Evolutionary conservation across 2,329 filamentous ascomycete species (phyloP).

Genomic region (Pseudocercospora ulei): DNA sequence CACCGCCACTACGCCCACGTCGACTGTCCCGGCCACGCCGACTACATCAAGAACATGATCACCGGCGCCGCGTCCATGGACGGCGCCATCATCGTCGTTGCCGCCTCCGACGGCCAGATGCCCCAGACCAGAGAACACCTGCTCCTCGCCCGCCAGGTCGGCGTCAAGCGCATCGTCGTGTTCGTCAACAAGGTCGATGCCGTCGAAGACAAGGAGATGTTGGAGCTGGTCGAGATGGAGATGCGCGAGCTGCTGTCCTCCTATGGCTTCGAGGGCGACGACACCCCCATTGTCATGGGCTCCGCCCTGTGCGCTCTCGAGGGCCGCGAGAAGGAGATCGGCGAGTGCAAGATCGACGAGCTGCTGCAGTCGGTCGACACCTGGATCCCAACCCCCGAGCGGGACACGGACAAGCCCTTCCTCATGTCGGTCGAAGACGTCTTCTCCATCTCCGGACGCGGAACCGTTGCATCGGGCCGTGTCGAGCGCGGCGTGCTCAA

Average conservation of each 20-base stretch:
- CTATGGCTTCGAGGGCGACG: conserved; percentile 96
- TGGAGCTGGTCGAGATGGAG: conserved; percentile 99
- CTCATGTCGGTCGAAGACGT: conserved; percentile 85
- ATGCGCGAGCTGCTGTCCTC: conserved; percentile 91
- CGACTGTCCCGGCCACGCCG: conserved; percentile 98
- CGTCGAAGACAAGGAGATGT: conserved; percentile 95
- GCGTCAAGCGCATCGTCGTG: conserved; percentile 94
- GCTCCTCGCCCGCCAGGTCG: conserved; percentile 93
- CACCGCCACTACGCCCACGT: conserved; percentile 97
- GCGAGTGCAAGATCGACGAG: conserved; percentile 77
- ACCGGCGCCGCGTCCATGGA: conserved; percentile 99
- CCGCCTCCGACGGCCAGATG: conserved; percentile 98
- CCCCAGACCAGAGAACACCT: conserved; percentile 98
- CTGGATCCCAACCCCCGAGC: conserved; percentile 93
- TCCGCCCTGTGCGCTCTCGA: conserved; percentile 93
- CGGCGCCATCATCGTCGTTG: conserved; percentile 95
- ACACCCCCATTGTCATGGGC: conserved; percentile 93
- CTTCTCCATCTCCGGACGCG: conserved; percentile 61
- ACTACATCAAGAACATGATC: conserved; percentile 99
- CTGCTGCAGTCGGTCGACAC: conserved; percentile 79
- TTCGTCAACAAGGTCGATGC: conserved; percentile 99
- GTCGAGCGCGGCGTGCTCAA: conserved; percentile 92
- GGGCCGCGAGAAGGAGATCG: conserved; percentile 76
- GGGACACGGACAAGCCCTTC: conserved; percentile 96
- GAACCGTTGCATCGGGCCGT: conserved; percentile 92